Evolutionary conservation across 495 filamentous ascomycete species (phyloP).

Genomic region (Copromyces sp.): DNA sequence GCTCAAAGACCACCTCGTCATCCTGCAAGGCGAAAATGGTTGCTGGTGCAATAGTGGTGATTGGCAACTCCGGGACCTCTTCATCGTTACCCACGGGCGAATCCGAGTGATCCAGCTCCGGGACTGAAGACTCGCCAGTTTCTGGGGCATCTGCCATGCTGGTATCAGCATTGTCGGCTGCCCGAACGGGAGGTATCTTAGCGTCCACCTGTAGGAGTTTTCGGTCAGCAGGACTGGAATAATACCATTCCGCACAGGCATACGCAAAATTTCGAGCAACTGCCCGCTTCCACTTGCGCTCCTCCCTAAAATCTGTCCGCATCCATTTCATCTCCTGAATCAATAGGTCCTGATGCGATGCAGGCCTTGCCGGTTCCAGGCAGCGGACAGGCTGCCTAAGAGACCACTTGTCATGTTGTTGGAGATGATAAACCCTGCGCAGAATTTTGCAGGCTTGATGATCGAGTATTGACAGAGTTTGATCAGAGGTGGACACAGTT

Average conservation of each 20-base stretch:
- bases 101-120: slow-evolving; percentile 55
- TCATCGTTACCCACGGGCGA: slow-evolving; percentile 39
- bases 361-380: slow-evolving; percentile 63
- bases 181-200: slow-evolving; percentile 26
- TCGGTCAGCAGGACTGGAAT: slow-evolving; percentile 49
- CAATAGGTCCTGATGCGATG: slow-evolving; percentile 74
- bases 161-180: slow-evolving; percentile 9
- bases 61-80: slow-evolving; percentile 30
- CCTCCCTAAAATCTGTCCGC: slow-evolving; percentile 88
- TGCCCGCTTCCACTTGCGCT: slow-evolving; percentile 85
- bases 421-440: slow-evolving; percentile 75
- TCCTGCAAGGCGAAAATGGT: slow-evolving; percentile 73
- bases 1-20: slow-evolving; percentile 70
- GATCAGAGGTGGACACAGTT: slow-evolving; percentile 67
- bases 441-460: slow-evolving; percentile 75
- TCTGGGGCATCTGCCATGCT: slow-evolving; percentile 19
- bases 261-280: slow-evolving; percentile 65
- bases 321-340: slow-evolving; percentile 94
- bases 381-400: slow-evolving; percentile 74
- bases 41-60: slow-evolving; percentile 50
- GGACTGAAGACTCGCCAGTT: slow-evolving; percentile 38
- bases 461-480: slow-evolving; percentile 66
- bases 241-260: slow-evolving; percentile 72
- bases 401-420: slow-evolving; percentile 83
- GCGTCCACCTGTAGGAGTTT: slow-evolving; percentile 56